Percentiles rank a stretch among this genome's conserved stretches.
These are phyloP conservation scores for Apiosordaria backusii DNA, from an alignment of 495 filamentous ascomycete genomes.

Conservation along the genomic window DNA sequence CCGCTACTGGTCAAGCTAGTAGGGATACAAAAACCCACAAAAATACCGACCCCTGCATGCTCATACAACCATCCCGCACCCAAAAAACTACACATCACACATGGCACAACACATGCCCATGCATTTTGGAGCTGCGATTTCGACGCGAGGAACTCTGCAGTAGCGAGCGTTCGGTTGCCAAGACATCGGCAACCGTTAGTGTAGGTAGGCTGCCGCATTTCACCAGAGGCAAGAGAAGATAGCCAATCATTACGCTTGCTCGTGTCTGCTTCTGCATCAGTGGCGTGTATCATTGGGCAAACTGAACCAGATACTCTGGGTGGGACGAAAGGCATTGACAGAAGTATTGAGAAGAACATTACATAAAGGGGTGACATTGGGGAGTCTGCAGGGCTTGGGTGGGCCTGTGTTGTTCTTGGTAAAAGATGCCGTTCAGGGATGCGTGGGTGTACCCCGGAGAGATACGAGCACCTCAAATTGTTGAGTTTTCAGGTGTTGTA, in stretches of 20 bases:
- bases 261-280: neutral
- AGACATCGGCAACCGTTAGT: neutral
- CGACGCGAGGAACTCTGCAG: neutral
- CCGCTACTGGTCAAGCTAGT: neutral
- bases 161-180: neutral
- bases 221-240: neutral
- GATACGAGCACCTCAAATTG: too few species aligned
- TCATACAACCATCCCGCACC: neutral
- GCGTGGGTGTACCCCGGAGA: too few species aligned
- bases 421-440: neutral
- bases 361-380: neutral
- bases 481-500: too few species aligned
- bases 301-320: neutral
- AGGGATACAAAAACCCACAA: neutral
- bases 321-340: neutral
- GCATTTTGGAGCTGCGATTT: neutral
- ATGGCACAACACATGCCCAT: neutral
- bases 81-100: neutral
- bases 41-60: neutral
- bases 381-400: neutral
- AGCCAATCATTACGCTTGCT: neutral
- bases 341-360: neutral
- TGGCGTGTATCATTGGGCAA: neutral
- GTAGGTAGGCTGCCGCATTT: neutral
- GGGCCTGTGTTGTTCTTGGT: neutral